These are phyloP conservation scores for Heterobasidion occidentale DNA, from an alignment of 1,284 basidiomycete genomes.

Conservation along the genomic window DNA sequence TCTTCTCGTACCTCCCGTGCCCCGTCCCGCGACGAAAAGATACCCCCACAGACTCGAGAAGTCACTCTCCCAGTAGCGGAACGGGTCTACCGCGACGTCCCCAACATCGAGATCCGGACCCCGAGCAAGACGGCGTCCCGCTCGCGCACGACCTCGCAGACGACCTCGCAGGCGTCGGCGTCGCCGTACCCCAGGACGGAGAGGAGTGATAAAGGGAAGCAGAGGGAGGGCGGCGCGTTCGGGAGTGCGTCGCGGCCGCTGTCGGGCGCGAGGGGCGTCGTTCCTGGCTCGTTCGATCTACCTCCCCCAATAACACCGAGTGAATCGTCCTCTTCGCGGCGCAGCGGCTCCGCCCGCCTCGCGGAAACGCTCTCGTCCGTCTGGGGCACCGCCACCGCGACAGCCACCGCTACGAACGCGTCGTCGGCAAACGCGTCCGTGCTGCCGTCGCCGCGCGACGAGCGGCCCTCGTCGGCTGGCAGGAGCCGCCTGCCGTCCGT, in stretches of 20 bases:
- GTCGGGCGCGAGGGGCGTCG: slow-evolving; percentile 16
- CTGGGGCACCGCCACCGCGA: slow-evolving; percentile 21
- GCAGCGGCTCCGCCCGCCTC: slow-evolving; percentile 22
- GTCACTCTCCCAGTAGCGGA: slow-evolving; percentile 12
- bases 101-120: slow-evolving; percentile 7
- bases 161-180: neutral
- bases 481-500: slow-evolving; percentile 7
- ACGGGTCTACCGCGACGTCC: slow-evolving; percentile 11
- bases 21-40: slow-evolving; percentile 19
- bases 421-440: slow-evolving; percentile 16
- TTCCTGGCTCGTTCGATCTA: slow-evolving; percentile 16
- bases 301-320: slow-evolving; percentile 16
- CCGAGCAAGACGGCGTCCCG: neutral
- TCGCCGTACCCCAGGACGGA: neutral
- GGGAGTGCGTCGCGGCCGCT: slow-evolving; percentile 8
- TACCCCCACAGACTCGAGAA: slow-evolving; percentile 10
- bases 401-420: slow-evolving; percentile 9
- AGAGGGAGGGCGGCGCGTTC: slow-evolving; percentile 15
- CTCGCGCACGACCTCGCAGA: neutral
- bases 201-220: slow-evolving; percentile 19
- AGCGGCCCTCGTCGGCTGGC: neutral
- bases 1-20: slow-evolving; percentile 17
- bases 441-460: slow-evolving; percentile 14
- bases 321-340: slow-evolving; percentile 19
- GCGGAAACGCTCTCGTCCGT: slow-evolving; percentile 22